Percentiles rank a stretch among this genome's conserved stretches.
Evolutionary conservation across 495 filamentous ascomycete genomes (phyloP).

Genomic region (Xylaria bambusicola): DNA sequence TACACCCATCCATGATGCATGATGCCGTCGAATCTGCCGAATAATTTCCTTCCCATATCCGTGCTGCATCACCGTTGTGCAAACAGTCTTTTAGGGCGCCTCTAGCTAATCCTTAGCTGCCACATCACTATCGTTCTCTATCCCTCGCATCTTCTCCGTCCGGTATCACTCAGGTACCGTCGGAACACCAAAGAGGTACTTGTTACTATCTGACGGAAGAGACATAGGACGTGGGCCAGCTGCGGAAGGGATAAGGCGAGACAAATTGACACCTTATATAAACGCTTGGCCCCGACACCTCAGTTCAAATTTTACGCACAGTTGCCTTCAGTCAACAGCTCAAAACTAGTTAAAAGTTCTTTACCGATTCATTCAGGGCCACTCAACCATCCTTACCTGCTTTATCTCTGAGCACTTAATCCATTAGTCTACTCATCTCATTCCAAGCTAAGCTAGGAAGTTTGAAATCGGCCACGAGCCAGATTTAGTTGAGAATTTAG

Average conservation of each 20-base stretch:
- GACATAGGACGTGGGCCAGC: slow-evolving; percentile 17
- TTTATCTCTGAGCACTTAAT: too few relatives aligned
- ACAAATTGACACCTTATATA: slow-evolving; percentile 11
- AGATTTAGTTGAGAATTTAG: neutral
- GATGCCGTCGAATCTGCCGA: slow-evolving; percentile 41
- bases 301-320: slow-evolving; percentile 7
- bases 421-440: slow-evolving; percentile 1
- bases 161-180: slow-evolving; percentile 12
- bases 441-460: slow-evolving; percentile 4
- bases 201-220: slow-evolving; percentile 15
- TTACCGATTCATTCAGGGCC: slow-evolving; percentile 17
- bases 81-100: slow-evolving; percentile 41
- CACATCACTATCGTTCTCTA: slow-evolving; percentile 39
- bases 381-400: slow-evolving; percentile 15
- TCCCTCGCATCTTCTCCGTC: slow-evolving; percentile 28
- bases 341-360: neutral
- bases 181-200: slow-evolving; percentile 5
- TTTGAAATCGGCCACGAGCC: neutral
- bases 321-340: slow-evolving; percentile 19
- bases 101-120: slow-evolving; percentile 45
- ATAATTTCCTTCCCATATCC: slow-evolving; percentile 40
- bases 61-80: slow-evolving; percentile 45
- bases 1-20: slow-evolving; percentile 43
- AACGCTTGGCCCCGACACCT: slow-evolving; percentile 4
- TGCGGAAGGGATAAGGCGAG: slow-evolving; percentile 6